Conservation (phyloP, 2,329 filamentous ascomycete genomes). For the Neurospora crassa region DNA sequence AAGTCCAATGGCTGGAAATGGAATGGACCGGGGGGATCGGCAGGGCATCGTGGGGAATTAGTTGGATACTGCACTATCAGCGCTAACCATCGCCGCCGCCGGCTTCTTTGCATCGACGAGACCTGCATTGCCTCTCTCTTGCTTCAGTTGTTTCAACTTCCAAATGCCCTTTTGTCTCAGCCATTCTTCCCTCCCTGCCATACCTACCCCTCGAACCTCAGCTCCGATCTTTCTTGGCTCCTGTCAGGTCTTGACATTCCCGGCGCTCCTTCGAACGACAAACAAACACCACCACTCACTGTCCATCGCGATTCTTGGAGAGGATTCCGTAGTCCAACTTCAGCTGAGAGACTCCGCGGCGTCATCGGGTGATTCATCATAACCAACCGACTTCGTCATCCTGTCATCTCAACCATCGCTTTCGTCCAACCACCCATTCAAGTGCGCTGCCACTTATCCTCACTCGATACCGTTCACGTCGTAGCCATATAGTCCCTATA, state of each 20-base stretch:
- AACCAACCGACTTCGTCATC: not conserved
- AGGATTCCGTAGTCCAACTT: not conserved
- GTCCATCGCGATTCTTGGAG: not conserved
- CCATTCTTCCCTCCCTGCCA: not conserved
- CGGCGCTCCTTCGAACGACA: not conserved
- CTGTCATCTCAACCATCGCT: not conserved
- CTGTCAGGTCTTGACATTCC: not conserved
- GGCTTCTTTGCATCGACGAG: not conserved
- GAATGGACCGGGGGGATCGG: not conserved
- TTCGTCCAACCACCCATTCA: not conserved
- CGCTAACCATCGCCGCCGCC: not conserved
- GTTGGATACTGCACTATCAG: not conserved
- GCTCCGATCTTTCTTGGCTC: not conserved
- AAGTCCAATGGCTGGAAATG: not conserved
- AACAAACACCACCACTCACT: not conserved
- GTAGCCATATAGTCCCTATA: not conserved
- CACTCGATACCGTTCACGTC: not conserved
- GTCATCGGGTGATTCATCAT: not conserved
- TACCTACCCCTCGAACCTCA: not conserved
- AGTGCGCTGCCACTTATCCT: not conserved
- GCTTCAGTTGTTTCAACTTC: not conserved
- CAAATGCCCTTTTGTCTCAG: not conserved
- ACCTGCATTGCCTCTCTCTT: not conserved
- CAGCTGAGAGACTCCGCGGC: not conserved
- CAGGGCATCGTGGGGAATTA: not conserved